A percentile compares a stretch with the other conserved stretches of the same genome.
These are phyloP conservation scores for Xylaria sp. DNA, from an alignment of 2,329 filamentous ascomycete genomes.

Conservation along the genomic window DNA sequence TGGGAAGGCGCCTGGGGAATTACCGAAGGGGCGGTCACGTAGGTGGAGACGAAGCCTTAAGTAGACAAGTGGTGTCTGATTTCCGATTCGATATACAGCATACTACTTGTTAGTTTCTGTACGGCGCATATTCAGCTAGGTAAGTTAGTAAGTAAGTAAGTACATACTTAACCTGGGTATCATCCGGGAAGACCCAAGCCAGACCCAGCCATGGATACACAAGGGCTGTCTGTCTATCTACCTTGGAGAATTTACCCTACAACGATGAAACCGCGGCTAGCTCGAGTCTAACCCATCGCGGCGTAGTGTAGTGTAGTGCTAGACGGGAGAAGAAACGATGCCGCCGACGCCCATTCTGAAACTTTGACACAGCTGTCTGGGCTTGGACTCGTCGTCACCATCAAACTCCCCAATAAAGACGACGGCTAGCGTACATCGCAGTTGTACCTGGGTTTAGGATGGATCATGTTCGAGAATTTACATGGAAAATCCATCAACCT, in stretches of 20 bases:
- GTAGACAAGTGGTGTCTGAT: neutral
- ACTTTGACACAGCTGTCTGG: neutral
- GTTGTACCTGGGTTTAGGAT: neutral
- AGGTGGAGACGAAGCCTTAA: conserved; percentile 8
- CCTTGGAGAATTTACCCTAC: conserved; percentile 4
- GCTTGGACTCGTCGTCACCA: neutral
- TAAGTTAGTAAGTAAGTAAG: too few relatives aligned
- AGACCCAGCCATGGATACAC: too few relatives aligned
- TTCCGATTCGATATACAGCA: conserved; percentile 1
- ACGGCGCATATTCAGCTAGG: too few relatives aligned
- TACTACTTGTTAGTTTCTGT: too few relatives aligned
- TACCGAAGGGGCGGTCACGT: conserved; percentile 14
- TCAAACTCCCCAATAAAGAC: neutral
- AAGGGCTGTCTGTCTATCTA: neutral
- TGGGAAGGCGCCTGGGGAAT: conserved; percentile 1
- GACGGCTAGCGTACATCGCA: neutral
- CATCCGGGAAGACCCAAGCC: too few relatives aligned
- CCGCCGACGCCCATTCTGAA: neutral
- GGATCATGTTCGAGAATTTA: neutral
- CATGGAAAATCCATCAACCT: neutral
- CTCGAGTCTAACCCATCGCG: conserved; percentile 13
- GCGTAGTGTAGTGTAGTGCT: conserved; percentile 9
- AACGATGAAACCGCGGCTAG: conserved; percentile 8
- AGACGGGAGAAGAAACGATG: neutral
- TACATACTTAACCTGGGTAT: too few relatives aligned